Percentiles rank a stretch among this genome's conserved stretches.
phyloP scores from a whole-genome alignment of 805 yeast genomes.

The Nakazawaea molendinolei region DNA sequence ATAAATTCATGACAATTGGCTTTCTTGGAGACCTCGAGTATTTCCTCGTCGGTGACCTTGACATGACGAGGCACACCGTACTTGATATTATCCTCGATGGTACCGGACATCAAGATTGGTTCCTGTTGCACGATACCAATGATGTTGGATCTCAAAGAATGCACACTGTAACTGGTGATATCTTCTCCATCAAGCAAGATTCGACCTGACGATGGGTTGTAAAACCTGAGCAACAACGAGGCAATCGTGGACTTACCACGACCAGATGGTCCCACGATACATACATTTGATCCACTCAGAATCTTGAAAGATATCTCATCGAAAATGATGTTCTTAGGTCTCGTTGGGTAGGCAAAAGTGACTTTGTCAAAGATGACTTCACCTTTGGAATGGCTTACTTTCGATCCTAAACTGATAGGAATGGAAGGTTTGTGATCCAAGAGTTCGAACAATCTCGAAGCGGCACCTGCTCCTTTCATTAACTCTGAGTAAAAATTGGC shows the following conservation, averaged over 20 bases:
- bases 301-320: conserved; percentile 56
- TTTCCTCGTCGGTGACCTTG: conserved; percentile 53
- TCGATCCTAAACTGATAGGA: conserved; percentile 55
- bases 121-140: conserved; percentile 91
- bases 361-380: conserved; percentile 64
- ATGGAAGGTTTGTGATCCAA: conserved; percentile 76
- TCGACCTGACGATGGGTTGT: conserved; percentile 69
- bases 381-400: conserved; percentile 37
- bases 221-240: conserved; percentile 72
- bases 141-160: conserved; percentile 61
- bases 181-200: conserved; percentile 63
- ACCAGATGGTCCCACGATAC: conserved; percentile 95
- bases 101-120: conserved; percentile 81
- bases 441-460: conserved; percentile 83
- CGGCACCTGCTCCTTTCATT: conserved; percentile 97
- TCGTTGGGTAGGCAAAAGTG: conserved; percentile 76
- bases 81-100: conserved; percentile 78
- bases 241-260: conserved; percentile 91
- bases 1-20: conserved; percentile 76
- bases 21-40: conserved; percentile 55
- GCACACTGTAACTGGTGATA: conserved; percentile 63
- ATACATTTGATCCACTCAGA: conserved; percentile 78
- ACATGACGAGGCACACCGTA: conserved; percentile 51
- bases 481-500: conserved; percentile 89
- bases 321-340: conserved; percentile 68